Evolutionary conservation across 2,329 filamentous ascomycete species (phyloP).

Genomic region (Alternaria burnsii): DNA sequence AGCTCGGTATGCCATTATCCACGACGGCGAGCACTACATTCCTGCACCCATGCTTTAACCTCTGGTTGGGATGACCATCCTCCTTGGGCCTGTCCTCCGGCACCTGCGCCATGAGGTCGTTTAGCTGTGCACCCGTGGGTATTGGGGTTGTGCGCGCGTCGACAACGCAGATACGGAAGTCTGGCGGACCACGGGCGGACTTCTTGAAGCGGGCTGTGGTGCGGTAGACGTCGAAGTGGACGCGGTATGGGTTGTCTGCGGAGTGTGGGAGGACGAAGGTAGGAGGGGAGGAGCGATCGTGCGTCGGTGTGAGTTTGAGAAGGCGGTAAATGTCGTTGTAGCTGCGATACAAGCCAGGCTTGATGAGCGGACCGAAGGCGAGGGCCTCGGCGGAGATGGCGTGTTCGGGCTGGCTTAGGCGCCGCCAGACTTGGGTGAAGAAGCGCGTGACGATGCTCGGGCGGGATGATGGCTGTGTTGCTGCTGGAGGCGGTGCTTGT

Average conservation of each 20-base stretch:
- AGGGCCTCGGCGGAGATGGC: slow-evolving; percentile 28
- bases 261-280: slow-evolving; percentile 40
- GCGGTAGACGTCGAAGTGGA: slow-evolving; percentile 87
- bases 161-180: slow-evolving; percentile 85
- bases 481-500: slow-evolving; percentile 3
- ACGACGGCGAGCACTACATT: slow-evolving; percentile 89
- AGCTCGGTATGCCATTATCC: slow-evolving; percentile 89
- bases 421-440: slow-evolving; percentile 46
- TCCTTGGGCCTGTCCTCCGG: slow-evolving; percentile 72
- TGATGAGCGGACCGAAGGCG: slow-evolving; percentile 60
- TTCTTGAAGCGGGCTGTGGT: slow-evolving; percentile 74
- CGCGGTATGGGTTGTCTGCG: slow-evolving; percentile 67
- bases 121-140: slow-evolving; percentile 77
- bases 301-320: slow-evolving; percentile 75
- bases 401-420: slow-evolving; percentile 35
- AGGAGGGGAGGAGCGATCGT: slow-evolving; percentile 64
- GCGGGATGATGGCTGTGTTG: slow-evolving; percentile 16
- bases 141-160: slow-evolving; percentile 76
- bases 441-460: slow-evolving; percentile 45
- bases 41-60: slow-evolving; percentile 83
- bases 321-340: slow-evolving; percentile 77
- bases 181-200: slow-evolving; percentile 76
- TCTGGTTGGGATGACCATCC: slow-evolving; percentile 70
- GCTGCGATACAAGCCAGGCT: slow-evolving; percentile 62
- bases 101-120: slow-evolving; percentile 74